A percentile compares a stretch with the other conserved stretches of the same genome.
These are phyloP conservation scores for Plectosphaerella cucumerina DNA, from an alignment of 2,329 filamentous ascomycete genomes.

Conservation along the genomic window DNA sequence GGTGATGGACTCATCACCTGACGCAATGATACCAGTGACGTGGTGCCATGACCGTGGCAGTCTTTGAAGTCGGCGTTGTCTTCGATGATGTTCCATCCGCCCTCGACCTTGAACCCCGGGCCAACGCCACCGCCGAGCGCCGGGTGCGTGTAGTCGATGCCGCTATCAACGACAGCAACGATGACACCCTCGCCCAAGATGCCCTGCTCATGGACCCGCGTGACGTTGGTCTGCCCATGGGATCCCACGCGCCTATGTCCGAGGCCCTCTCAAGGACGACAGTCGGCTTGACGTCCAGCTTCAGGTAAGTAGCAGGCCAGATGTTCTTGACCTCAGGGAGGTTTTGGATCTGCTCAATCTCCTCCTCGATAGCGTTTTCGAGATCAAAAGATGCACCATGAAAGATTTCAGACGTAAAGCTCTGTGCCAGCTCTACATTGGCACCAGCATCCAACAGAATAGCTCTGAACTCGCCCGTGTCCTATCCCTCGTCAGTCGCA, in stretches of 20 bases:
- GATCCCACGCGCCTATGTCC: conserved; percentile 1
- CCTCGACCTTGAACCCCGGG: conserved; percentile 38
- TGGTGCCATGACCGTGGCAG: conserved; percentile 23
- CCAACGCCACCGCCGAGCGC: conserved; percentile 50
- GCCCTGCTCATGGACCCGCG: background rate
- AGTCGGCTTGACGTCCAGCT: background rate
- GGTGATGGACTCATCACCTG: conserved; percentile 25
- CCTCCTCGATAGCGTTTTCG: background rate
- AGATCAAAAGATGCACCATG: conserved; percentile 10
- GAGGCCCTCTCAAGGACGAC: conserved; percentile 12
- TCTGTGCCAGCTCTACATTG: conserved; percentile 2
- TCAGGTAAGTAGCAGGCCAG: background rate
- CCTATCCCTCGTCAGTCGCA: too few relatives aligned
- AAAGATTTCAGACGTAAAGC: conserved; percentile 7
- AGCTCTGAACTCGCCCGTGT: too few relatives aligned
- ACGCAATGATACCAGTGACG: conserved; percentile 18
- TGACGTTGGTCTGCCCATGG: conserved; percentile 5
- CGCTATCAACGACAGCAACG: conserved; percentile 23
- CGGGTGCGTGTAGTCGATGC: conserved; percentile 46
- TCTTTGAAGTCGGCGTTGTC: conserved; percentile 36
- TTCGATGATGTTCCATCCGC: conserved; percentile 42
- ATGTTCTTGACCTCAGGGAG: conserved; percentile 4
- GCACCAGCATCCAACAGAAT: too few relatives aligned
- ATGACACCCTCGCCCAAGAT: background rate
- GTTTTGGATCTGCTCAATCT: background rate